Evolutionary conservation across 441 rosid species (phyloP).

Genomic region (Gossypium gossypioides): DNA sequence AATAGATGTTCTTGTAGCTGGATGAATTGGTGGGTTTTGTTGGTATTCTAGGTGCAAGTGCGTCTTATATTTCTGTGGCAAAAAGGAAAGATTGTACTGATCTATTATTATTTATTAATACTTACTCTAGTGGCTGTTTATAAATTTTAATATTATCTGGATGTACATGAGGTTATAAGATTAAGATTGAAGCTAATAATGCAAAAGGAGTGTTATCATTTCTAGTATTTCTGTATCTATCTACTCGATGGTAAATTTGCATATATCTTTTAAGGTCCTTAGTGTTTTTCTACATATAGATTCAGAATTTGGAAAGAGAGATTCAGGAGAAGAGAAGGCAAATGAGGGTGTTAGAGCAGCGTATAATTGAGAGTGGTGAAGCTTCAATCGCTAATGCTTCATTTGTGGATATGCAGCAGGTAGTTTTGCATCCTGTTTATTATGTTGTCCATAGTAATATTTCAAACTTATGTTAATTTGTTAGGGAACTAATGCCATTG

Average conservation of each 20-base stretch:
- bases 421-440: constrained; percentile 18
- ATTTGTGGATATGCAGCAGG: constrained; percentile 93
- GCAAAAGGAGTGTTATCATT: not conserved
- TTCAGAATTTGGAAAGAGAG: constrained; percentile 75
- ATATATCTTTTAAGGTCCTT: not conserved
- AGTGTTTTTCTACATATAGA: constrained; percentile 38
- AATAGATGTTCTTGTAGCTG: constrained; percentile 8
- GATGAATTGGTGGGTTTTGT: not conserved
- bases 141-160: not conserved
- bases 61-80: not conserved
- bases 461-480: not conserved
- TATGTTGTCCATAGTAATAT: not conserved
- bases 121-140: not conserved
- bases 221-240: constrained; percentile 6
- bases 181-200: not conserved
- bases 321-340: constrained; percentile 88
- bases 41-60: not conserved
- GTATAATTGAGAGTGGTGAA: constrained; percentile 79
- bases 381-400: constrained; percentile 90
- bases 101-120: not conserved
- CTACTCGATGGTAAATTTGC: not conserved
- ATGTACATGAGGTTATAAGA: not conserved
- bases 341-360: constrained; percentile 74
- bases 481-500: not conserved
- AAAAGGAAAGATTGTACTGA: not conserved